phyloP scores from a whole-genome alignment of 176 grass and related monocot genomes.

The Sorghum bicolor region DNA sequence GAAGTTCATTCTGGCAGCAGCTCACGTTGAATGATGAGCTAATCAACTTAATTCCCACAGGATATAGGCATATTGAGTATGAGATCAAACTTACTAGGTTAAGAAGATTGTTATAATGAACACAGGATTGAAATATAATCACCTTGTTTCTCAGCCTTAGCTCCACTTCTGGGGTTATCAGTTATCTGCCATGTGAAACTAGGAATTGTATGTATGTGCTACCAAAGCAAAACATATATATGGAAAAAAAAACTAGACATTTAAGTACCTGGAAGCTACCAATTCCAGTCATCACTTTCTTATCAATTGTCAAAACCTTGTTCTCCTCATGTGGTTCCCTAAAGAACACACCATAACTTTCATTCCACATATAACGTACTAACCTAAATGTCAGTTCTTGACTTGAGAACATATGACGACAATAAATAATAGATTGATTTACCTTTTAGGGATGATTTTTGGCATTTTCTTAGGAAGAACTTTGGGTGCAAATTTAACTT shows the following conservation, averaged over 20 bases:
- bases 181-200: conserved; percentile 25
- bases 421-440: neutral
- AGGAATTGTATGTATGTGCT: conserved; percentile 13
- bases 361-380: neutral
- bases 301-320: conserved; percentile 21
- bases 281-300: conserved; percentile 28
- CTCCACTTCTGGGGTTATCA: conserved; percentile 2
- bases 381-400: neutral
- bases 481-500: conserved; percentile 35
- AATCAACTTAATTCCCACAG: neutral
- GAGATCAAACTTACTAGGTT: neutral
- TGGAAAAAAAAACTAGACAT: neutral
- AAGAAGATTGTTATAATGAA: too few species aligned
- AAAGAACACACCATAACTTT: conserved; percentile 10
- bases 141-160: conserved; percentile 40
- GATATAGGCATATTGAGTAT: neutral
- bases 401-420: neutral
- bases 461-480: conserved; percentile 1
- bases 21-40: neutral
- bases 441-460: conserved; percentile 25
- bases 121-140: neutral
- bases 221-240: neutral
- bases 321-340: conserved; percentile 41
- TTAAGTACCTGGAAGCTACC: conserved; percentile 33
- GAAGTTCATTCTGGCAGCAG: neutral